Evolutionary conservation across 371 early-diverging fungal species (phyloP).

Genomic region (Mortierella sp.): DNA sequence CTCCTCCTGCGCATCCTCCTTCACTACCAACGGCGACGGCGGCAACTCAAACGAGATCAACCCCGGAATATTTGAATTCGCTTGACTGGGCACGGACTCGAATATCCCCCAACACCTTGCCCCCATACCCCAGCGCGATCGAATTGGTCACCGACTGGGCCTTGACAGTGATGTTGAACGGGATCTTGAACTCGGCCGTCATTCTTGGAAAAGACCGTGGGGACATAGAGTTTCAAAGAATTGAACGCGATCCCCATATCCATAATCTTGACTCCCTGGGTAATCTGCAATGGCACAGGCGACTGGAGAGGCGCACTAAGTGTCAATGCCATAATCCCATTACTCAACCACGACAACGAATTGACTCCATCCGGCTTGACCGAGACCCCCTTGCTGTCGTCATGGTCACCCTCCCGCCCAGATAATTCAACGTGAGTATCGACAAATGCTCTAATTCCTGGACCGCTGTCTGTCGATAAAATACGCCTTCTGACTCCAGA

Average conservation of each 20-base stretch:
- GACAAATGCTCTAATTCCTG: slow-evolving; percentile 58
- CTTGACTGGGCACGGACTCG: slow-evolving; percentile 26
- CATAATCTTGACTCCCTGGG: slow-evolving; percentile 61
- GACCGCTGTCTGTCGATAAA: slow-evolving; percentile 60
- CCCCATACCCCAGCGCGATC: slow-evolving; percentile 59
- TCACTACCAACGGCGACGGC: slow-evolving; percentile 37
- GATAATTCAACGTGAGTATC: slow-evolving; percentile 63
- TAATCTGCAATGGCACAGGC: slow-evolving; percentile 59
- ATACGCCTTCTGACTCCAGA: slow-evolving; percentile 62
- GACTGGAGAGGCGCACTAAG: slow-evolving; percentile 32
- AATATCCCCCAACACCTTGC: slow-evolving; percentile 55
- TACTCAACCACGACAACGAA: slow-evolving; percentile 65
- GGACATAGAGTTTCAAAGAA: slow-evolving; percentile 58
- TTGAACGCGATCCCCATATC: slow-evolving; percentile 62
- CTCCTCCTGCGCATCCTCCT: background rate
- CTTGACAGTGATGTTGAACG: slow-evolving; percentile 66
- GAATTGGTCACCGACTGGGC: slow-evolving; percentile 63
- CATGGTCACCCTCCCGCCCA: slow-evolving; percentile 63
- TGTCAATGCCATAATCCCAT: slow-evolving; percentile 59
- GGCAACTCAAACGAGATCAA: slow-evolving; percentile 60
- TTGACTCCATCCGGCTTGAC: slow-evolving; percentile 68
- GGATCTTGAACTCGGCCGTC: slow-evolving; percentile 62
- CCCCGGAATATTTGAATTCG: slow-evolving; percentile 55
- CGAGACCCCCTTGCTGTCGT: slow-evolving; percentile 68
- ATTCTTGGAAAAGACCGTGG: slow-evolving; percentile 60